Evolutionary conservation across 768 basidiomycete genomes (phyloP).

Genomic region (Ephemerocybe angulata): DNA sequence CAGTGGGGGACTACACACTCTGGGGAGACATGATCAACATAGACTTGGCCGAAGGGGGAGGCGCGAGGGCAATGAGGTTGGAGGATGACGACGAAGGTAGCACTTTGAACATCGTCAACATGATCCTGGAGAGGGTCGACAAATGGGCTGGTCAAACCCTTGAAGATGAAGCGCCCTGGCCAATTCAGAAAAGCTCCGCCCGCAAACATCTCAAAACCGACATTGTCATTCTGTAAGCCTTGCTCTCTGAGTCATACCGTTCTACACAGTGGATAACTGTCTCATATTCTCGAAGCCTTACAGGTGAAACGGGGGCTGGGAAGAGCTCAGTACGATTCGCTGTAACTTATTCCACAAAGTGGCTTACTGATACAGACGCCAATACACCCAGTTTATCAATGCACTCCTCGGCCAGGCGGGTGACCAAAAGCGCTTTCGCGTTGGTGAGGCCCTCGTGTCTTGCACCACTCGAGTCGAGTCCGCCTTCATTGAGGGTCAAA

Average conservation of each 20-base stretch:
- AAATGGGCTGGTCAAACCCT: too few species aligned
- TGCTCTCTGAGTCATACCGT: background rate
- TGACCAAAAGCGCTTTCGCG: background rate
- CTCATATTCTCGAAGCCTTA: background rate
- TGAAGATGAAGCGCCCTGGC: too few species aligned
- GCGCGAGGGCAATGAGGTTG: too few species aligned
- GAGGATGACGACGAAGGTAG: too few species aligned
- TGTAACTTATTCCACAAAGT: background rate
- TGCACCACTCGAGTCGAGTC: background rate
- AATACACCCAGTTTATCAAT: background rate
- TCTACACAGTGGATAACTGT: background rate
- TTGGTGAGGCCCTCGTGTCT: background rate
- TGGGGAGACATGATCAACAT: too few species aligned
- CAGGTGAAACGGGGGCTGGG: background rate
- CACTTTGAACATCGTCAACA: too few species aligned
- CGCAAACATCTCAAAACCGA: background rate
- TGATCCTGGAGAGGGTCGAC: too few species aligned
- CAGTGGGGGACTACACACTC: too few species aligned
- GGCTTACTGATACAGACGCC: background rate
- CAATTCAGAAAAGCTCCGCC: too few species aligned
- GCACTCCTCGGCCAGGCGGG: background rate
- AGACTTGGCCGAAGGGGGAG: too few species aligned
- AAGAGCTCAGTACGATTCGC: background rate
- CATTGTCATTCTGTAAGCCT: background rate
- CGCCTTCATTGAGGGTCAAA: background rate